A percentile compares a stretch with the other conserved stretches of the same genome.
Evolutionary conservation across 768 basidiomycete genomes (phyloP).

Genomic region (Xerocomus potaroensis): DNA sequence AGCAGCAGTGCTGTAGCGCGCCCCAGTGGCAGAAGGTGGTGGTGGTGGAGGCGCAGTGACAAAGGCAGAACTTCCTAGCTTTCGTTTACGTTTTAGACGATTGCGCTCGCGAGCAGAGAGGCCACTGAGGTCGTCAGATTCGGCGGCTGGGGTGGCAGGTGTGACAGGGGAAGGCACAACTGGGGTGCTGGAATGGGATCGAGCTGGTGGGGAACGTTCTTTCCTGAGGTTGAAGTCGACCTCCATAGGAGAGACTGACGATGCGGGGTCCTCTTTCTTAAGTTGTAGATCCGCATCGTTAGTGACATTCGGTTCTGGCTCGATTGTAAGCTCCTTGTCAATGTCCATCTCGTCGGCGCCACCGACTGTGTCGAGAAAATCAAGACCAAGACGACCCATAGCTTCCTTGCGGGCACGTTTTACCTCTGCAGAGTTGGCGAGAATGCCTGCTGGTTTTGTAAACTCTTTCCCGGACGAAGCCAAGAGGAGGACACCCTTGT

Average conservation of each 20-base stretch:
- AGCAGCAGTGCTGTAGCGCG: conserved; percentile 60
- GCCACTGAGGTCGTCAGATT: conserved; percentile 43
- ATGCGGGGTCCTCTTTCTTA: conserved; percentile 38
- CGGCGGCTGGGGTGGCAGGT: conserved; percentile 31
- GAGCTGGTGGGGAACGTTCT: conserved; percentile 38
- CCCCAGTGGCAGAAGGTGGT: conserved; percentile 52
- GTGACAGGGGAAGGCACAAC: conserved; percentile 48
- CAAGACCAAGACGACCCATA: conserved; percentile 82
- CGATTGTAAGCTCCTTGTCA: conserved; percentile 73
- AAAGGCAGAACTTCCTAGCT: conserved; percentile 78
- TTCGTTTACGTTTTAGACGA: conserved; percentile 91
- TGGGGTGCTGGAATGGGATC: conserved; percentile 44
- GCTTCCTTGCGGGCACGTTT: conserved; percentile 86
- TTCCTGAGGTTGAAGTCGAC: conserved; percentile 38
- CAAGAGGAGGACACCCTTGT: conserved; percentile 74
- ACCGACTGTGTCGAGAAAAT: conserved; percentile 74
- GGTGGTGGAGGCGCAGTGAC: conserved; percentile 65
- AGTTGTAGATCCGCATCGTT: conserved; percentile 36
- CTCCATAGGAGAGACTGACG: conserved; percentile 42
- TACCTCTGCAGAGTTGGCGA: conserved; percentile 73
- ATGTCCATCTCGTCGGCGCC: conserved; percentile 77
- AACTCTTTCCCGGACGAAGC: conserved; percentile 96
- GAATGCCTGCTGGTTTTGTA: conserved; percentile 63
- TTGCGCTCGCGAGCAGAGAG: conserved; percentile 93
- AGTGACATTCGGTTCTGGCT: conserved; percentile 46